These are phyloP conservation scores for Porogramme epimiltina DNA, from an alignment of 1,284 basidiomycete genomes.

Conservation along the genomic window DNA sequence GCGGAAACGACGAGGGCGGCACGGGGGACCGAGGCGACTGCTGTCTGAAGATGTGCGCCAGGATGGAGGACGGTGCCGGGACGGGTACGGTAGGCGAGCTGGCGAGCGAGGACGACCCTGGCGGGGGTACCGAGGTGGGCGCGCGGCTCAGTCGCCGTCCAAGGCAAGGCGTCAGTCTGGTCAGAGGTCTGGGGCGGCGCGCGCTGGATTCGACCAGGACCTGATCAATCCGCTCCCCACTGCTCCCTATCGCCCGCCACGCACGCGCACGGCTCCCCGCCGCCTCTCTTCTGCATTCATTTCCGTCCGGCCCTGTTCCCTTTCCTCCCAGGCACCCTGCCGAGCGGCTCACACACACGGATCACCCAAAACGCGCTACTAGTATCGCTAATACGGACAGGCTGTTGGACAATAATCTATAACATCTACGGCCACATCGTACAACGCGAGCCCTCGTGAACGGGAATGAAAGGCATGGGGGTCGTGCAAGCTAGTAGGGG, in stretches of 20 bases:
- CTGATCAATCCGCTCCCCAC: too few species aligned
- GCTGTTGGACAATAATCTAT: slow-evolving; percentile 28
- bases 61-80: slow-evolving; percentile 17
- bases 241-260: too few species aligned
- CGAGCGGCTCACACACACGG: not conserved
- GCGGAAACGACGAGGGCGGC: slow-evolving; percentile 52
- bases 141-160: slow-evolving; percentile 20
- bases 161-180: slow-evolving; percentile 7
- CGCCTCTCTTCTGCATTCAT: too few species aligned
- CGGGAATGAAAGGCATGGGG: slow-evolving; percentile 21
- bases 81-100: slow-evolving; percentile 2
- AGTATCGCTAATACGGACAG: not conserved
- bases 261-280: too few species aligned
- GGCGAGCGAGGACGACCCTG: slow-evolving; percentile 9
- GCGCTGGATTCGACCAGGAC: too few species aligned
- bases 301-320: slow-evolving; percentile 1
- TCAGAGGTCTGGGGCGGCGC: too few species aligned
- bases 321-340: not conserved
- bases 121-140: too few species aligned
- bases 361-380: not conserved
- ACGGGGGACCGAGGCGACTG: slow-evolving; percentile 47
- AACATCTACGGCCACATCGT: slow-evolving; percentile 31
- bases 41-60: slow-evolving; percentile 38
- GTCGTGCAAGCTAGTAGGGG: slow-evolving; percentile 19
- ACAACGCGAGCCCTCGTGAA: slow-evolving; percentile 24